Conservation (phyloP, 108 stramenopile species). For the Nannochloropsis salina region DNA sequence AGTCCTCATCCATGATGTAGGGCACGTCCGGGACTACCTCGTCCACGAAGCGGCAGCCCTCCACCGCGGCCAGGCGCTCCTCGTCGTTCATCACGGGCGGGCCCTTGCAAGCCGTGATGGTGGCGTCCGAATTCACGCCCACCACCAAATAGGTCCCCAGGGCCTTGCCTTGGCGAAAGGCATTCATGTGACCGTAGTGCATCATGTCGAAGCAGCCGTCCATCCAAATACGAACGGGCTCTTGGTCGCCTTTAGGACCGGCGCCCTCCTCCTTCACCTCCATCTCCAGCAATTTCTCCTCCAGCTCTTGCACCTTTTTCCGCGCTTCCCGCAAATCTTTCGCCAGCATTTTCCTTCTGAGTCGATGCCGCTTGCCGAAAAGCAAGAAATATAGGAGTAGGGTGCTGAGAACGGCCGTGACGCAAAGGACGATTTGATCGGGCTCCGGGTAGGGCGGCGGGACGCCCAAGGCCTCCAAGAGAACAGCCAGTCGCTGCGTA, state of each 20-base stretch:
- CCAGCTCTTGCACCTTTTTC: constrained; percentile 28
- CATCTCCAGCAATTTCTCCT: constrained; percentile 39
- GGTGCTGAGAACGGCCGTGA: constrained; percentile 34
- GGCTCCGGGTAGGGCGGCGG: constrained; percentile 33
- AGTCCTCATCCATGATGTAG: constrained; percentile 91
- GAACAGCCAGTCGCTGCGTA: background rate
- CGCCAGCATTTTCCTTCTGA: constrained; percentile 30
- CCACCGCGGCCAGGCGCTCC: constrained; percentile 83
- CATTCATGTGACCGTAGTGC: constrained; percentile 99
- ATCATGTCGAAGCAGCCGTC: constrained; percentile 96
- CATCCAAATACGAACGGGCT: constrained; percentile 74
- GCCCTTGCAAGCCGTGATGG: constrained; percentile 80
- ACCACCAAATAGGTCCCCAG: constrained; percentile 92
- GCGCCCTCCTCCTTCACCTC: constrained; percentile 33
- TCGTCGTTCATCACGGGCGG: constrained; percentile 88
- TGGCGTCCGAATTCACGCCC: constrained; percentile 90
- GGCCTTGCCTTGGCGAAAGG: constrained; percentile 87
- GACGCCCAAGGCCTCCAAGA: constrained; percentile 30
- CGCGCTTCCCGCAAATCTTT: constrained; percentile 38
- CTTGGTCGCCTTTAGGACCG: background rate
- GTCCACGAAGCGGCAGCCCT: constrained; percentile 96
- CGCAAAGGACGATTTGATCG: constrained; percentile 36
- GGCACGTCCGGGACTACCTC: constrained; percentile 89
- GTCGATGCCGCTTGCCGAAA: constrained; percentile 39
- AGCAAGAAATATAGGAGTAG: constrained; percentile 38